These are phyloP conservation scores for Trichoderma polysporum DNA, from an alignment of 2,329 filamentous ascomycete genomes.

Conservation along the genomic window DNA sequence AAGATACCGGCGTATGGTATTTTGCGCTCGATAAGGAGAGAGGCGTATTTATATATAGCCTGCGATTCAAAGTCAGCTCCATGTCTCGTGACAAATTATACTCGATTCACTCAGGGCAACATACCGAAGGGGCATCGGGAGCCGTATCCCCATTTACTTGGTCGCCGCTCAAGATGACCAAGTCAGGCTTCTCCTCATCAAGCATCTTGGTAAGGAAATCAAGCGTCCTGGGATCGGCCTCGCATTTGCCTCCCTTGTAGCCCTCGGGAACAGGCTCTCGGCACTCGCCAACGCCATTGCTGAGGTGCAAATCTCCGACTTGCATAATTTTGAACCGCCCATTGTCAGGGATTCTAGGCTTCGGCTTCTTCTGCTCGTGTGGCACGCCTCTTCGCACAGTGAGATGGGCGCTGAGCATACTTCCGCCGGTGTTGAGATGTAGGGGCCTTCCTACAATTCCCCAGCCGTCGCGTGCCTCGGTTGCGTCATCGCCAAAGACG, in stretches of 20 bases:
- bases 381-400: conserved; percentile 73
- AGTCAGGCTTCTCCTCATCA: conserved; percentile 89
- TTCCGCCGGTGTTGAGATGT: conserved; percentile 62
- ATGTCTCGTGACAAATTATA: not conserved
- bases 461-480: conserved; percentile 87
- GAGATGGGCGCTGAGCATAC: conserved; percentile 68
- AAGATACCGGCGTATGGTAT: conserved; percentile 94
- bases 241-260: conserved; percentile 73
- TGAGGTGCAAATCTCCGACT: conserved; percentile 88
- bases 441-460: conserved; percentile 71
- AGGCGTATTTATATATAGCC: conserved; percentile 91
- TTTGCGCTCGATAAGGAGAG: conserved; percentile 78
- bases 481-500: conserved; percentile 85
- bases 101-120: conserved; percentile 27
- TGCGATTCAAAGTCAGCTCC: conserved; percentile 35
- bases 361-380: conserved; percentile 63
- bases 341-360: conserved; percentile 77
- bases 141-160: conserved; percentile 94
- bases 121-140: conserved; percentile 81
- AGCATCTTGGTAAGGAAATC: conserved; percentile 83
- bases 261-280: conserved; percentile 79
- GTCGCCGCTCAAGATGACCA: conserved; percentile 89
- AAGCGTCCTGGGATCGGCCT: conserved; percentile 86
- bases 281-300: conserved; percentile 82
- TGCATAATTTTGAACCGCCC: conserved; percentile 98